Percentiles rank a stretch among this genome's conserved stretches.
phyloP scores from a whole-genome alignment of 2,329 filamentous ascomycete species.

The Alternaria incomplexa region DNA sequence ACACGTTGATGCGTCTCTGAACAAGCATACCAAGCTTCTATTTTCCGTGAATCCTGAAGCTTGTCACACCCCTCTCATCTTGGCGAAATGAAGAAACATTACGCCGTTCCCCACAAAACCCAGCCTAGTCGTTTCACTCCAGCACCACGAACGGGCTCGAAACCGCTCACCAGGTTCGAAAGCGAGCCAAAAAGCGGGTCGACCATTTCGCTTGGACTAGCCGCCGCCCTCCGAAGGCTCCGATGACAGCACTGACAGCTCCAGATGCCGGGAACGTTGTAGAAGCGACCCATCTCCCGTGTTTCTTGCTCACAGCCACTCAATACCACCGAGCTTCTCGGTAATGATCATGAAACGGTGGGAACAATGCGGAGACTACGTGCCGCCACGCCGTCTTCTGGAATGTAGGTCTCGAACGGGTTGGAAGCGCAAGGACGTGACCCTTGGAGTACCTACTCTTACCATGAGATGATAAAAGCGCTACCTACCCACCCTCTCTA shows the following conservation, averaged over 20 bases:
- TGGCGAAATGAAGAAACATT: background rate
- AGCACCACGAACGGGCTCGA: background rate
- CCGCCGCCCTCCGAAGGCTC: background rate
- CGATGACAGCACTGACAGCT: background rate
- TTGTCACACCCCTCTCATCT: background rate
- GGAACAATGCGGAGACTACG: background rate
- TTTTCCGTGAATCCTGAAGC: background rate
- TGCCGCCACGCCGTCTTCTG: background rate
- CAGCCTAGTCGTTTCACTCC: background rate
- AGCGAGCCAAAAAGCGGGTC: conserved; percentile 2
- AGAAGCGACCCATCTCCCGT: background rate
- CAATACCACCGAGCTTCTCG: background rate
- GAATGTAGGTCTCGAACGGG: background rate
- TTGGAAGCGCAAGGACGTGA: background rate
- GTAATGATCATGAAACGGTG: background rate
- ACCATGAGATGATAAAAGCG: background rate
- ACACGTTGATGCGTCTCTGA: background rate
- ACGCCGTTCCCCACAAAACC: background rate
- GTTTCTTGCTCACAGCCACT: background rate
- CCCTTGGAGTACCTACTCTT: background rate
- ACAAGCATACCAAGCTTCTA: background rate
- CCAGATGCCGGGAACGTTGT: background rate
- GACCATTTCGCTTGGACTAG: background rate
- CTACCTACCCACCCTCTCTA: background rate
- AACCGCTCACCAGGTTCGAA: background rate